Conservation (phyloP, 2,329 filamentous ascomycete genomes). For the Ilyonectria robusta region DNA sequence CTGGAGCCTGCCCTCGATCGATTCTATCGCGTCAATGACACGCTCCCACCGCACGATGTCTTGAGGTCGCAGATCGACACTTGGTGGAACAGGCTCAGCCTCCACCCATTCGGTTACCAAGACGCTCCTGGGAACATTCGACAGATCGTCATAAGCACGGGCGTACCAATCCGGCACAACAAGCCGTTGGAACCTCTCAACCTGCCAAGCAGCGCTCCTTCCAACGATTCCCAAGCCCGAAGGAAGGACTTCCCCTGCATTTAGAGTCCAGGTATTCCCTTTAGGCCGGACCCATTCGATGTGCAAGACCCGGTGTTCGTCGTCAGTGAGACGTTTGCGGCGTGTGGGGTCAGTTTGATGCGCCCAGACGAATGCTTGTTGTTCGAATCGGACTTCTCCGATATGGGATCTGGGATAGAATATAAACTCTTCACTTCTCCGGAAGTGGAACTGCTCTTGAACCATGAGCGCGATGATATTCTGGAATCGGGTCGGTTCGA, state of each 20-base stretch:
- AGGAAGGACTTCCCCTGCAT: conserved; percentile 20
- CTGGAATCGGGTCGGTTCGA: conserved; percentile 4
- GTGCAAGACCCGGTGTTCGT: neutral
- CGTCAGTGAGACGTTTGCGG: conserved; percentile 21
- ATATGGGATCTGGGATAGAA: conserved; percentile 1
- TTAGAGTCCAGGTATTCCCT: conserved; percentile 10
- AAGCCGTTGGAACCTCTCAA: conserved; percentile 18
- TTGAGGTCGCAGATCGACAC: conserved; percentile 2
- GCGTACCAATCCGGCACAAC: conserved; percentile 23
- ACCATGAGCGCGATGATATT: conserved; percentile 26
- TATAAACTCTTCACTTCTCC: conserved; percentile 24
- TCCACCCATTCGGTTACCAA: conserved; percentile 25
- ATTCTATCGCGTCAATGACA: conserved; percentile 23
- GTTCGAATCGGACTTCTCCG: neutral
- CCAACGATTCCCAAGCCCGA: conserved; percentile 21
- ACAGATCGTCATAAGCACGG: conserved; percentile 14
- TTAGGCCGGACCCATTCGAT: conserved; percentile 16
- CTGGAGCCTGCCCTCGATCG: conserved; percentile 10
- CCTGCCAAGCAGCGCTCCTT: conserved; percentile 13
- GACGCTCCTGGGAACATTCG: conserved; percentile 14
- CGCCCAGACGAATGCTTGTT: neutral
- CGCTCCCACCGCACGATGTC: conserved; percentile 24
- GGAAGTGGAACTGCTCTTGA: conserved; percentile 29
- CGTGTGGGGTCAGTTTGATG: neutral
- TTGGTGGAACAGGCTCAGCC: conserved; percentile 14